A percentile compares a stretch with the other conserved stretches of the same genome.
phyloP scores from a whole-genome alignment of 2,329 filamentous ascomycete genomes.

The Neurospora crassa region DNA sequence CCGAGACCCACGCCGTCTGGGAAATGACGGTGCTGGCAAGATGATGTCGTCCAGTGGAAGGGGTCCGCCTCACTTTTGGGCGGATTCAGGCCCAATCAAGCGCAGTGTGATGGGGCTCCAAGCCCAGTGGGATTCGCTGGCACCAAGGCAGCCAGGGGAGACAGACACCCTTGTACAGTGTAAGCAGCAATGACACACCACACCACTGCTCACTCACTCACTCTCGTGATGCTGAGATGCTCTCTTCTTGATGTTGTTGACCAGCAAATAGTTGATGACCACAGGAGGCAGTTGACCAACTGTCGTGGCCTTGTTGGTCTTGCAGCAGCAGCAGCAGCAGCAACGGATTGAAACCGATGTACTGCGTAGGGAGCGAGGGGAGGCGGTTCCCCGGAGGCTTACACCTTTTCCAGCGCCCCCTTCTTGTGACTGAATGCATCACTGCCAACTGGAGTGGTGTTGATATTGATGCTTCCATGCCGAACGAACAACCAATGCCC shows the following conservation, averaged over 20 bases:
- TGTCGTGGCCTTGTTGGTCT: background rate
- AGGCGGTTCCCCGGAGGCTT: background rate
- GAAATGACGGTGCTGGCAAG: background rate
- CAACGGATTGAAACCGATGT: background rate
- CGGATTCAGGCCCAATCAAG: slow-evolving; percentile 11
- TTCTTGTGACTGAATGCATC: background rate
- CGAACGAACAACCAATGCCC: background rate
- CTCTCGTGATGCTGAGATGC: background rate
- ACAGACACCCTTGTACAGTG: background rate
- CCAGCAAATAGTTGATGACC: background rate
- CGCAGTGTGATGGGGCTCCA: slow-evolving; percentile 11
- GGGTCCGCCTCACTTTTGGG: slow-evolving; percentile 17
- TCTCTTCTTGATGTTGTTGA: background rate
- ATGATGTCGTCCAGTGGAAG: slow-evolving; percentile 2
- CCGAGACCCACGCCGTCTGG: slow-evolving; percentile 7
- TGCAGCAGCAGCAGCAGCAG: background rate
- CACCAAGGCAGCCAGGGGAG: slow-evolving; percentile 10
- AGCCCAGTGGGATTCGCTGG: slow-evolving; percentile 10
- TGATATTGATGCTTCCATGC: background rate
- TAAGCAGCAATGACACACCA: background rate
- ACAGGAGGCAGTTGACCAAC: background rate
- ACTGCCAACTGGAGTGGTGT: background rate
- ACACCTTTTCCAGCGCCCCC: background rate
- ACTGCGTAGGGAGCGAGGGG: background rate
- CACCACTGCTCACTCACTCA: background rate